phyloP scores from a whole-genome alignment of 345 rosid species.

The Chamaenerion angustifolium region DNA sequence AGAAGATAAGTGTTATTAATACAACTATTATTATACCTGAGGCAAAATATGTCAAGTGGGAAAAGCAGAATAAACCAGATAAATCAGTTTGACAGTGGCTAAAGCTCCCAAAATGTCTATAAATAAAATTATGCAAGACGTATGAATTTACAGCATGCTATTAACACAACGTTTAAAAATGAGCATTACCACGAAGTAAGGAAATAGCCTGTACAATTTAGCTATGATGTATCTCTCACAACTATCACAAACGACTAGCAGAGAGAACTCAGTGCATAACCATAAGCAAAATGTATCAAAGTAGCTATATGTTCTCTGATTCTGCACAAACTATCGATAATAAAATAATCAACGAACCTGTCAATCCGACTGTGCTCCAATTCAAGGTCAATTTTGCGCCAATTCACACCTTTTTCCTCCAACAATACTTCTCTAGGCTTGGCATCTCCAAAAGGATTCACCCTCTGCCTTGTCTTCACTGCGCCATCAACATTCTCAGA shows the following conservation, averaged over 20 bases:
- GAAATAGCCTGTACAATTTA: too few relatives aligned
- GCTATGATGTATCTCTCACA: too few relatives aligned
- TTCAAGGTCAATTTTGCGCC: conserved; percentile 84
- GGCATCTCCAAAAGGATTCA: conserved; percentile 94
- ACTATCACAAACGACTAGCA: too few relatives aligned
- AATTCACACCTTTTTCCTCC: conserved; percentile 75
- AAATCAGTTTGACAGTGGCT: neutral
- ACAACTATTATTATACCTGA: too few relatives aligned
- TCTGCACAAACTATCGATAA: neutral
- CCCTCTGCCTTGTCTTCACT: conserved; percentile 60
- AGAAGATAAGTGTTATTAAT: too few relatives aligned
- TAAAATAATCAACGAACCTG: conserved; percentile 26
- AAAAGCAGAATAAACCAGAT: neutral
- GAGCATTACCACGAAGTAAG: too few relatives aligned
- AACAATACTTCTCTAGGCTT: conserved; percentile 89
- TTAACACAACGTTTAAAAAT: too few relatives aligned
- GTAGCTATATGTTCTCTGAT: neutral
- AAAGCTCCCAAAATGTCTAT: neutral
- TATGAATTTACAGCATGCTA: too few relatives aligned
- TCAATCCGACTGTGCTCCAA: conserved; percentile 78
- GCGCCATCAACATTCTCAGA: conserved; percentile 64
- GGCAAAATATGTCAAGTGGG: too few relatives aligned
- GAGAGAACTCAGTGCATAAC: neutral
- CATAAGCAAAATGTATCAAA: neutral
- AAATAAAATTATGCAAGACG: neutral